Evolutionary conservation across 2,329 filamentous ascomycete species (phyloP), one percentile per base, ranked within the genome.

Genomic region (Graphiopsis chlorocephala): DNA sequence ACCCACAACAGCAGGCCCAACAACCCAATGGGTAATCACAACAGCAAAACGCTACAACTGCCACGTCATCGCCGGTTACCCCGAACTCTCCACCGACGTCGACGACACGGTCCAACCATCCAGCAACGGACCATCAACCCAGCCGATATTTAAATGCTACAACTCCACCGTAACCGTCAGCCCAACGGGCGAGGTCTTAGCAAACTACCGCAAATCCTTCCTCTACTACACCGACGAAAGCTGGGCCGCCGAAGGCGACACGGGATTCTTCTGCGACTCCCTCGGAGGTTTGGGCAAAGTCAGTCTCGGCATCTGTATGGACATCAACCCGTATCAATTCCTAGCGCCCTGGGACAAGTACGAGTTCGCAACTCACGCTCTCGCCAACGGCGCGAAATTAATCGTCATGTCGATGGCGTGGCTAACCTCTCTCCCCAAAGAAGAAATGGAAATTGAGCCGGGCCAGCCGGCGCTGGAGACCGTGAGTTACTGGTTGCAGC

Each of bases 401-500:
- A 86, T 91, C 1, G 85, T 93, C 35, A 69, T 94, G 0, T 86
- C 85, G 4, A 93, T 93, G 91, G 90, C 91, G 0, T 94, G 90
- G 91, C 80, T 91, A 33, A 92, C 90, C 17, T 73, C 79, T 29
- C 74, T 86, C 26, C 1, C 80, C 75, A 63, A 86, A 81, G 66
- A 83, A 81, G 70, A 81, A 76, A 1, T 80, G 71, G 20, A 64
- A 65, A 8, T 87, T 80, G 72, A 86, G 72, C 65, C 80, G 69
- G 29, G 79, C 68, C 68, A 85, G 58, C 89, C 90, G 0, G 90
- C 93, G 68, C 83, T 90, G 77, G 86, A 91, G 26, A 92, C 90
- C 0, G 73, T 94, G 10, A 84, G 85, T 0, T 94, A 94, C 71
- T 94, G 91, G 91, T 80, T 92, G 0, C 84, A 86, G 20, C 83